Percentiles rank a stretch among this genome's conserved stretches.
Conservation (phyloP, 495 filamentous ascomycete genomes). For the Lasiosphaeria hispida region DNA sequence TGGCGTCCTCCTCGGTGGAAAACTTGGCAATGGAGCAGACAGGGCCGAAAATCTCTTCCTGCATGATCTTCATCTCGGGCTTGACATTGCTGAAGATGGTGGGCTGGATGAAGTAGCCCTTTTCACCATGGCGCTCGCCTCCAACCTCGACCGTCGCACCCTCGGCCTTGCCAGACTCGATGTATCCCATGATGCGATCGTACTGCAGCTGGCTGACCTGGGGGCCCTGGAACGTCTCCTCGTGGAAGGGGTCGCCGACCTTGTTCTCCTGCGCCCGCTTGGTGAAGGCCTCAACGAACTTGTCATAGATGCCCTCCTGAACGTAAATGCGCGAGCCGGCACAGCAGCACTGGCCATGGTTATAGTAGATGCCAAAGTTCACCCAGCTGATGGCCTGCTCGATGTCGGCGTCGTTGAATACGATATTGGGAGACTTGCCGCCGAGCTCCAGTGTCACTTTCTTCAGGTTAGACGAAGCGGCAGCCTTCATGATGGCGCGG, state of each 20-base stretch:
- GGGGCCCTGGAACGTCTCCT: slow-evolving; percentile 93
- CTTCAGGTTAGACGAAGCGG: slow-evolving; percentile 93
- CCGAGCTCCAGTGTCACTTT: slow-evolving; percentile 99
- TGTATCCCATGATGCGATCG: slow-evolving; percentile 98
- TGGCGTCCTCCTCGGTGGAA: slow-evolving; percentile 80
- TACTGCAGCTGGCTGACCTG: slow-evolving; percentile 94
- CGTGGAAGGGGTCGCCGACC: slow-evolving; percentile 87
- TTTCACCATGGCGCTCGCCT: slow-evolving; percentile 81
- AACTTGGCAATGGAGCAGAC: slow-evolving; percentile 95
- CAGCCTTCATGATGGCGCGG: slow-evolving; percentile 92
- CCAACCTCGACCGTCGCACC: slow-evolving; percentile 84
- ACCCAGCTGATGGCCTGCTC: slow-evolving; percentile 96
- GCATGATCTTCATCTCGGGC: slow-evolving; percentile 94
- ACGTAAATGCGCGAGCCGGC: slow-evolving; percentile 95
- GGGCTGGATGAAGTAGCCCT: slow-evolving; percentile 97
- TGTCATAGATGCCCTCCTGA: slow-evolving; percentile 93
- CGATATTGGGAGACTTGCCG: slow-evolving; percentile 97
- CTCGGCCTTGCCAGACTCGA: slow-evolving; percentile 80
- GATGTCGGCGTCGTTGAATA: slow-evolving; percentile 94
- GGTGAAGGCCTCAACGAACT: slow-evolving; percentile 88
- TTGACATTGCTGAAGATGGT: slow-evolving; percentile 93
- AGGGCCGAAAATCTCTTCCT: slow-evolving; percentile 98
- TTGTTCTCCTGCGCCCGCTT: slow-evolving; percentile 75
- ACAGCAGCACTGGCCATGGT: slow-evolving; percentile 98
- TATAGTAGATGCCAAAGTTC: slow-evolving; percentile 98